Evolutionary conservation across 2,329 filamentous ascomycete species (phyloP), one percentile per base, ranked within the genome.

Genomic region (Aspergillus amoenus): DNA sequence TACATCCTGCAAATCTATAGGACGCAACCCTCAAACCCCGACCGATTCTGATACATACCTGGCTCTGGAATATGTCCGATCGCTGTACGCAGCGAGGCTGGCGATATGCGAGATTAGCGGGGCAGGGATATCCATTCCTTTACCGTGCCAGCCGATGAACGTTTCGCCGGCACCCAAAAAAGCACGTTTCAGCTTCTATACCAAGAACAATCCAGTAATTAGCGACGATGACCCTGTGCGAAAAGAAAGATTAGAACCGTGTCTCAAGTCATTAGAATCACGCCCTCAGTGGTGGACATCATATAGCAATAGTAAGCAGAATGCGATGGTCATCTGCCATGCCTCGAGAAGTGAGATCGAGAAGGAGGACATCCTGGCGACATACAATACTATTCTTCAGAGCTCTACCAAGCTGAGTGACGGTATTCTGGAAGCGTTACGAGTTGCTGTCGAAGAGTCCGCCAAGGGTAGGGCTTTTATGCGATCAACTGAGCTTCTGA

Each of bases 81-180:
- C 83, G 4, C 76, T 84, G 32, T 88, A 86, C 61, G 84, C 85
- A 2, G 82, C 82, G 8, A 81, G 84, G 44, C 76, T 88, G 15
- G 84, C 87, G 11, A 76, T 87, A 8, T 89, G 87, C 63, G 86
- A 88, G 65, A 76, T 88, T 7, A 75, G 78, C 11, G 80, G 79
- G 18, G 81, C 83, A 2, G 78, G 79, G 11, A 76, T 80, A 15
- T 55, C 69, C 2, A 73, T 84, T 39, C 85, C 86, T 2, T 57
- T 71, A 3, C 64, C 79, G 22, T 89, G 86, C 62, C 64, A 72
- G 17, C 70, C 79, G 2, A 78, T 87, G 34, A 70, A 78, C 7
- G 76, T 77, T 4, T 73, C 75, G 6, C 64, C 70, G 0, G 63
- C 70, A 15, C 59, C 71, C 61, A 59, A 72, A 66, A 69, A 55